A percentile compares a stretch with the other conserved stretches of the same genome.
Evolutionary conservation across 2,329 filamentous ascomycete species (phyloP).

Genomic region (Orbilia blumenaviensis): DNA sequence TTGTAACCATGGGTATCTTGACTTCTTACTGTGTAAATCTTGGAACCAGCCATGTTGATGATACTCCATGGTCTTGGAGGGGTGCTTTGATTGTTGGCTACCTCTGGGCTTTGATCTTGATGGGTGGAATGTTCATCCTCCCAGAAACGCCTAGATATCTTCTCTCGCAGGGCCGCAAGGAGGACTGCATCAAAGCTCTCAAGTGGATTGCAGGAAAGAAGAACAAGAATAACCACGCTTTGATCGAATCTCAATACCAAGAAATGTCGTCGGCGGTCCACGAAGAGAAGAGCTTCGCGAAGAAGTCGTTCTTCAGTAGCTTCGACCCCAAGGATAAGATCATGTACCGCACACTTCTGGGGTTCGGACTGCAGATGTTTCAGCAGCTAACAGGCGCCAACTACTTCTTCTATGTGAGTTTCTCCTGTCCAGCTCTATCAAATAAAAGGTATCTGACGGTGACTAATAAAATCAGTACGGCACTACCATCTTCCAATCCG

Average conservation of each 20-base stretch:
- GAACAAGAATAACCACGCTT: slow-evolving; percentile 53
- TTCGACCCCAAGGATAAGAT: slow-evolving; percentile 72
- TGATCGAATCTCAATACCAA: slow-evolving; percentile 61
- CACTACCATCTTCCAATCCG: slow-evolving; percentile 73
- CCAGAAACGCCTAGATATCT: slow-evolving; percentile 67
- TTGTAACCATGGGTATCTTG: slow-evolving; percentile 75
- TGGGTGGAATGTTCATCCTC: slow-evolving; percentile 65
- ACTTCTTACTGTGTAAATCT: slow-evolving; percentile 68
- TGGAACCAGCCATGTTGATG: slow-evolving; percentile 46
- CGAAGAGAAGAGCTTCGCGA: slow-evolving; percentile 64
- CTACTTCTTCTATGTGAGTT: slow-evolving; percentile 56
- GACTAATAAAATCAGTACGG: too few relatives aligned
- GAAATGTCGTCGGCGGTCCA: slow-evolving; percentile 67
- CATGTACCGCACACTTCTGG: slow-evolving; percentile 71
- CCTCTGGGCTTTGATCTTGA: slow-evolving; percentile 67
- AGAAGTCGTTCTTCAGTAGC: slow-evolving; percentile 72
- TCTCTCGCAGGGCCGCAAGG: slow-evolving; percentile 54
- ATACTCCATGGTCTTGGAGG: slow-evolving; percentile 68
- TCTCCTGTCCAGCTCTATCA: background rate
- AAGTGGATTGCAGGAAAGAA: slow-evolving; percentile 56
- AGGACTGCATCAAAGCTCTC: slow-evolving; percentile 54
- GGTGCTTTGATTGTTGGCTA: slow-evolving; percentile 70
- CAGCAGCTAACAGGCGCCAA: slow-evolving; percentile 72
- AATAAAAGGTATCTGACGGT: slow-evolving; percentile 57
- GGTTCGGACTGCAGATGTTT: slow-evolving; percentile 71